Evolutionary conservation across 345 rosid genomes (phyloP).

Genomic region (Lumnitzera littorea): DNA sequence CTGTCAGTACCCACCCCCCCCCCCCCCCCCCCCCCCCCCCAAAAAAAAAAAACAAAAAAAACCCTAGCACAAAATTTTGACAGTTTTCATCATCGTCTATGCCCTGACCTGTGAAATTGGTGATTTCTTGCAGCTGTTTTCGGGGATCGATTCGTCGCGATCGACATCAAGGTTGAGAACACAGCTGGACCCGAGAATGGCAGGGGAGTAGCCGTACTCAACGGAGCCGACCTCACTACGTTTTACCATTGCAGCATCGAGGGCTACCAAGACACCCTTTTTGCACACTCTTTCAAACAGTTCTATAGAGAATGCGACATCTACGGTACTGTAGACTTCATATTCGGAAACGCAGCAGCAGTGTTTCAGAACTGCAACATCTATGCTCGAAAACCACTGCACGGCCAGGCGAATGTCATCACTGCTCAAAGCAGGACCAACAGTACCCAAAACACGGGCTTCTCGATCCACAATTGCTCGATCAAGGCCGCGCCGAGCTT

Average conservation of each 20-base stretch:
- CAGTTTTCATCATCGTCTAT: no score
- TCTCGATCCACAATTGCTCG: conserved; percentile 13
- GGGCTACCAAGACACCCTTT: conserved; percentile 13
- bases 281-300: conserved; percentile 16
- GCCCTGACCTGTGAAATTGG: no score
- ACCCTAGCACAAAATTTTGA: no score
- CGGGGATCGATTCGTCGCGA: conserved; percentile 14
- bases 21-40: no score
- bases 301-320: conserved; percentile 24
- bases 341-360: conserved; percentile 27
- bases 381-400: conserved; percentile 10
- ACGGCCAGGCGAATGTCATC: background rate
- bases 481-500: conserved; percentile 14
- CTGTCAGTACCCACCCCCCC: no score
- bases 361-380: conserved; percentile 14
- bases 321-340: conserved; percentile 23
- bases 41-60: no score
- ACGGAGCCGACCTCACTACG: conserved; percentile 15
- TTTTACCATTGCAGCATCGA: conserved; percentile 20
- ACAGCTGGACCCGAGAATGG: conserved; percentile 18
- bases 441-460: conserved; percentile 11
- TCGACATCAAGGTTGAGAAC: conserved; percentile 16
- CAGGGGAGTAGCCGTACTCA: conserved; percentile 21
- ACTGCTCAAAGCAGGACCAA: conserved; percentile 24
- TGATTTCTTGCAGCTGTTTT: conserved; percentile 16